A percentile compares a stretch with the other conserved stretches of the same genome.
Evolutionary conservation across 31 red algal genomes (phyloP).

Genomic region (Odonthalia washingtoniensis): DNA sequence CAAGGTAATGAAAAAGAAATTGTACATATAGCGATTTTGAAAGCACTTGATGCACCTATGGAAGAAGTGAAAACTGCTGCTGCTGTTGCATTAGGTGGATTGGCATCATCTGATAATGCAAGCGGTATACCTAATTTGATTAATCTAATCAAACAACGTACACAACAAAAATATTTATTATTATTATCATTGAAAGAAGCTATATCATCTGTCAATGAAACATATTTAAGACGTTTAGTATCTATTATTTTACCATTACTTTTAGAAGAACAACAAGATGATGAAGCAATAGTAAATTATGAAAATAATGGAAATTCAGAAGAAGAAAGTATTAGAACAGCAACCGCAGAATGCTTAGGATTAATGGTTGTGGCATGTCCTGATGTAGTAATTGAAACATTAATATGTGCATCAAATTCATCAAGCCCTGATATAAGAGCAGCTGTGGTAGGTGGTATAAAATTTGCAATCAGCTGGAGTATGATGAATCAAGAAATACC

Average conservation of each 20-base stretch:
- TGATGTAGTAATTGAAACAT: slow-evolving; percentile 40
- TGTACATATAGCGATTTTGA: slow-evolving; percentile 54
- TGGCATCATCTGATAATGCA: too few relatives aligned
- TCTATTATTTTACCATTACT: slow-evolving; percentile 54
- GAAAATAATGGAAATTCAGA: slow-evolving; percentile 61
- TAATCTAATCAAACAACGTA: slow-evolving; percentile 54
- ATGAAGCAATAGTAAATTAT: not conserved
- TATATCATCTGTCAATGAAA: slow-evolving; percentile 59
- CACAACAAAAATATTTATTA: slow-evolving; percentile 77
- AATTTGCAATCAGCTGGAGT: slow-evolving; percentile 72
- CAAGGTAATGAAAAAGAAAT: slow-evolving; percentile 49
- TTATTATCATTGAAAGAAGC: slow-evolving; percentile 92
- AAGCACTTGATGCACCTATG: slow-evolving; percentile 69
- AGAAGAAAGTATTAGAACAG: slow-evolving; percentile 87
- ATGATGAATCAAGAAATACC: slow-evolving; percentile 7
- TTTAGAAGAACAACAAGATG: slow-evolving; percentile 11
- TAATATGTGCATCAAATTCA: slow-evolving; percentile 53
- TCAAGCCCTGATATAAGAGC: slow-evolving; percentile 63
- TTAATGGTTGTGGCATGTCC: slow-evolving; percentile 79
- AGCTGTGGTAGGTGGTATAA: slow-evolving; percentile 63
- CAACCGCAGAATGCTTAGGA: slow-evolving; percentile 94
- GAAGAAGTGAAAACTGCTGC: slow-evolving; percentile 86
- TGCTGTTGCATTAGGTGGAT: slow-evolving; percentile 73
- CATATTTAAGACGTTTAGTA: slow-evolving; percentile 50
- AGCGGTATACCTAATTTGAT: slow-evolving; percentile 69